Evolutionary conservation across 768 basidiomycete species (phyloP).

Genomic region (Rhodotorula toruloides): DNA sequence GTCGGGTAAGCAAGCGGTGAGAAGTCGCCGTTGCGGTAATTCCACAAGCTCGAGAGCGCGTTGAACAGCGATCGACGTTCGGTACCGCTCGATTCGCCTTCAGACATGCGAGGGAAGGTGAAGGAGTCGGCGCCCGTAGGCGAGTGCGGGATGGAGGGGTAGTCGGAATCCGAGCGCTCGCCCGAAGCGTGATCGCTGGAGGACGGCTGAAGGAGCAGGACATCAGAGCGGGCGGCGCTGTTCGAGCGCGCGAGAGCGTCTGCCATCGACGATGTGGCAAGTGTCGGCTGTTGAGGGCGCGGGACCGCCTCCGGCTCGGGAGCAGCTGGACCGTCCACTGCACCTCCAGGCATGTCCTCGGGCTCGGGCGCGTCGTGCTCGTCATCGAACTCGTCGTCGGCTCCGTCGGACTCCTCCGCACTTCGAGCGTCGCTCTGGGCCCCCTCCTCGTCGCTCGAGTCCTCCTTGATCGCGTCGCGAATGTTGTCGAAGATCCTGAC

Average conservation of each 20-base stretch:
- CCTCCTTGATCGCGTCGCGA: slow-evolving; percentile 78
- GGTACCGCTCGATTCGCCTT: slow-evolving; percentile 53
- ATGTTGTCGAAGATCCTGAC: slow-evolving; percentile 62
- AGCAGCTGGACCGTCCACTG: not conserved
- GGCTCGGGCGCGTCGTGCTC: slow-evolving; percentile 14
- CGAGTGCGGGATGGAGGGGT: slow-evolving; percentile 36
- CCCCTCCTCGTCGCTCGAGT: slow-evolving; percentile 49
- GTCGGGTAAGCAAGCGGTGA: slow-evolving; percentile 55
- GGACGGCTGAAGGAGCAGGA: not conserved
- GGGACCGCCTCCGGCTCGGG: not conserved
- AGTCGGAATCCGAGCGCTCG: slow-evolving; percentile 18
- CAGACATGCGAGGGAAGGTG: slow-evolving; percentile 39
- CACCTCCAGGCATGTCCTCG: too few species aligned
- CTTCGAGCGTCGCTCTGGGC: not conserved
- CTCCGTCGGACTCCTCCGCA: slow-evolving; percentile 49
- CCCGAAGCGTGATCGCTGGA: not conserved
- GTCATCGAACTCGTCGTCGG: slow-evolving; percentile 61
- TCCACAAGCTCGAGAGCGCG: slow-evolving; percentile 78
- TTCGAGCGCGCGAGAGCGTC: slow-evolving; percentile 54
- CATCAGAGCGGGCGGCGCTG: not conserved
- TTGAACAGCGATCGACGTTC: slow-evolving; percentile 68
- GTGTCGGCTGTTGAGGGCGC: not conserved
- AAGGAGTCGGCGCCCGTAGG: slow-evolving; percentile 17
- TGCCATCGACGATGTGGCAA: slow-evolving; percentile 8
- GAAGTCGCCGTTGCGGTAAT: slow-evolving; percentile 53